Evolutionary conservation across 495 filamentous ascomycete species (phyloP), one percentile per base, ranked within the genome.

Genomic region (Penicillium macrosclerotiorum): DNA sequence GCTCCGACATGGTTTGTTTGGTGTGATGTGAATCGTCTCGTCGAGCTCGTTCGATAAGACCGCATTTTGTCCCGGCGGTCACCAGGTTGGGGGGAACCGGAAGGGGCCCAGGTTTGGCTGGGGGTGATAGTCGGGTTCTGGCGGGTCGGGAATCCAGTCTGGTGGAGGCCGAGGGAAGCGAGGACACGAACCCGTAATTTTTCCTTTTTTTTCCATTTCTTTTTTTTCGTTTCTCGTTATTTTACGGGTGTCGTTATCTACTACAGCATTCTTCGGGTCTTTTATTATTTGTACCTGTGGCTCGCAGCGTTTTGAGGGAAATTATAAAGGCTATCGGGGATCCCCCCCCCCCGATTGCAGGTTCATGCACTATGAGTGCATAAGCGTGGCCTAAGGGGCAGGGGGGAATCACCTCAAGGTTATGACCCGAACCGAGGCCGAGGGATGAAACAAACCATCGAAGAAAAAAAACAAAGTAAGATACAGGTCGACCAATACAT

Each of bases 131-230:
- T 57, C 59, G 55, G 59, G 56, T 54, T 52, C 42, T 52, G 47
- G 56, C 52, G 56, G 56, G 50, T 60, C 59, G 32, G 47, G 38
- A 59, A 59, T 52, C 35, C 54, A 44, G 17, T 45, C 9, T 24
- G 47, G 59, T 56, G 55, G 52, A 57, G 54, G 50, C 47, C 59
- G 52, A 55, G 40, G 41, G 49, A 58, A 49, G 49, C 46, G 39
- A 51, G 43, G 36, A 47, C 36, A 43, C 33, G 37, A 49, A 45
- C 34, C 32, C 30, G 38, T 47, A 51, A 42, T 57, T 47, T 34
- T 41, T n/a, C 62, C 54, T 47, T 57, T 39, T 51, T 57, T 36
- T 41, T n/a, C 62, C 54, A 46, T 57, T 39, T 51, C 56, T 36
- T 47, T 39, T 45, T 45, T 34, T 37, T 23, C 35, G 55, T 46